Evolutionary conservation across 768 basidiomycete species (phyloP).

Genomic region (Fomitopsis pulvina): DNA sequence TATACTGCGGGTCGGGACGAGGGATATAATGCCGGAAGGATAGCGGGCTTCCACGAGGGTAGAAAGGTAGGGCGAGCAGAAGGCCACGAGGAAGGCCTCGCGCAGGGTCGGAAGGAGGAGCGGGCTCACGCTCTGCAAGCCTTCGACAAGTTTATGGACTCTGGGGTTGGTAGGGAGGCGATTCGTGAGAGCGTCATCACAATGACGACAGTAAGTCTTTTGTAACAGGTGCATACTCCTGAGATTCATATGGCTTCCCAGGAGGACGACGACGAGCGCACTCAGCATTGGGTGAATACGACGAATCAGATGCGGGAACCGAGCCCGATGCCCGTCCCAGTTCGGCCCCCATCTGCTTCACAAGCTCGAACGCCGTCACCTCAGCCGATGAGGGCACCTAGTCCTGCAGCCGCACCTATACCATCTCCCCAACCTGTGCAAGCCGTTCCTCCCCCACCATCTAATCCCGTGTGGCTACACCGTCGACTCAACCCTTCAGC

Average conservation of each 20-base stretch:
- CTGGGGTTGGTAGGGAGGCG: conserved; percentile 26
- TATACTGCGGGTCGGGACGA: conserved; percentile 26
- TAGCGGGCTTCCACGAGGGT: conserved; percentile 26
- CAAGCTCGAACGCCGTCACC: not conserved
- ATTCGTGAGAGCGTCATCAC: conserved; percentile 14
- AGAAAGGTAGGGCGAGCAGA: conserved; percentile 27
- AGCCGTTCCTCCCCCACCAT: conserved; percentile 11
- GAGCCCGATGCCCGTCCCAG: conserved; percentile 6
- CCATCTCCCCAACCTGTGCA: conserved; percentile 12
- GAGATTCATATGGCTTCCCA: not conserved
- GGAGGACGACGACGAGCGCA: conserved; percentile 12
- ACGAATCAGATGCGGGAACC: conserved; percentile 13
- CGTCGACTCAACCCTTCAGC: conserved; percentile 8
- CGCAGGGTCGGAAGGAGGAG: conserved; percentile 41
- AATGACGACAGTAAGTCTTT: conserved; percentile 5
- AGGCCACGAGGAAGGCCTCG: conserved; percentile 31
- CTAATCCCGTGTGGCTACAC: conserved; percentile 18
- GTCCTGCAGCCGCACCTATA: not conserved
- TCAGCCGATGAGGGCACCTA: not conserved
- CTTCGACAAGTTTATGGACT: conserved; percentile 49
- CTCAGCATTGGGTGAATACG: conserved; percentile 15
- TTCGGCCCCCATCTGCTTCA: not conserved
- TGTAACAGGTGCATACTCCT: not conserved
- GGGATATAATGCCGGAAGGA: conserved; percentile 20
- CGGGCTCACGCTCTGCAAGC: conserved; percentile 47